These are phyloP conservation scores for Leishmania major DNA, from an alignment of 208 protist genomes.

Conservation along the genomic window DNA sequence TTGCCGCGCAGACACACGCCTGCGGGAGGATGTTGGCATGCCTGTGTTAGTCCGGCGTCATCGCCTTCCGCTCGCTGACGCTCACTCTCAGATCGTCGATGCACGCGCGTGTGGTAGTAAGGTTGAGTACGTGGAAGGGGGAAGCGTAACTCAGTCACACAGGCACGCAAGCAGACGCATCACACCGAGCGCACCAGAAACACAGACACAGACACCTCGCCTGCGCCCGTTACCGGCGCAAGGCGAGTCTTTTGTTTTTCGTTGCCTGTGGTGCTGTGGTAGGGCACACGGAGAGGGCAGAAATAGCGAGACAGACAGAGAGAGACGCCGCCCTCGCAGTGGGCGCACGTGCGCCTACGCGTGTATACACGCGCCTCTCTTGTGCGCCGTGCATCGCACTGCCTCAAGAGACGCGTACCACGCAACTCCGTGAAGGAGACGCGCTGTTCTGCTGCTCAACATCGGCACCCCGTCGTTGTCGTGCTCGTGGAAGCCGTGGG, in stretches of 20 bases:
- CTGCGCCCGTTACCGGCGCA: constrained; percentile 1
- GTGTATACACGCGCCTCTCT: not conserved
- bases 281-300: not conserved
- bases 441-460: not conserved
- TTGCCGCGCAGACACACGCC: not conserved
- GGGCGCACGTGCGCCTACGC: too few relatives aligned
- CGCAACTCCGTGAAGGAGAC: not conserved
- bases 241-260: not conserved
- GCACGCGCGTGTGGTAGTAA: not conserved
- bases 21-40: not conserved
- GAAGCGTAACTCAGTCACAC: not conserved
- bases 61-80: not conserved
- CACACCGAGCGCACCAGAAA: not conserved
- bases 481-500: not conserved
- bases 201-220: not conserved
- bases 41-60: not conserved
- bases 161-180: not conserved
- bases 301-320: not conserved
- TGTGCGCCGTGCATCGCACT: not conserved
- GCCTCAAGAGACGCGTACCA: not conserved
- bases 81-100: not conserved
- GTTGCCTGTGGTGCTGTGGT: not conserved
- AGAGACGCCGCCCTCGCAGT: not conserved
- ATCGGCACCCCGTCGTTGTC: not conserved
- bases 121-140: not conserved